phyloP scores from a whole-genome alignment of 2,329 filamentous ascomycete species.

The Aspergillus ruber region DNA sequence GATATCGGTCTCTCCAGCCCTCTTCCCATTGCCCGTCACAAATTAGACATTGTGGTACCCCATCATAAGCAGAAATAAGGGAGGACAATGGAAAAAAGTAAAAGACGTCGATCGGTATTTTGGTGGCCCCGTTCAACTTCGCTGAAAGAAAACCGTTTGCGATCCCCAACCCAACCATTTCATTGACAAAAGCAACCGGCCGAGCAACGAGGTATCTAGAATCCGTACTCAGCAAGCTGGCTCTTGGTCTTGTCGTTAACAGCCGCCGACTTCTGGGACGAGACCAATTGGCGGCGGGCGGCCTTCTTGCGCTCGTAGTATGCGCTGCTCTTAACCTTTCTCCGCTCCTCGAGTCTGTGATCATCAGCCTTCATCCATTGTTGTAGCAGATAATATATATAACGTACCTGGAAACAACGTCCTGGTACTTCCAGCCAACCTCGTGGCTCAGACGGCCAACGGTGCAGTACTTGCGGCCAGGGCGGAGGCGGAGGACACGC shows the following conservation, averaged over 20 bases:
- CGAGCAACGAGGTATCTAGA: constrained; percentile 56
- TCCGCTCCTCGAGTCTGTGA: constrained; percentile 90
- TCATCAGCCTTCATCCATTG: constrained; percentile 15
- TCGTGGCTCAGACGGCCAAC: constrained; percentile 96
- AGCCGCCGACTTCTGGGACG: constrained; percentile 87
- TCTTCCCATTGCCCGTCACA: constrained; percentile 29
- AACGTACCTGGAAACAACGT: constrained; percentile 92
- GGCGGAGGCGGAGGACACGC: constrained; percentile 92
- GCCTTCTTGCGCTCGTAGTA: constrained; percentile 99
- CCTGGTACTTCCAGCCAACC: constrained; percentile 99
- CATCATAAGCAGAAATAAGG: constrained; percentile 23
- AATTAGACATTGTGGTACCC: constrained; percentile 27
- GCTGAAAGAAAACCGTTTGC: constrained; percentile 34
- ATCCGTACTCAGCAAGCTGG: constrained; percentile 84
- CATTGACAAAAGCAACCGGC: constrained; percentile 37
- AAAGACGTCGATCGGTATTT: constrained; percentile 32
- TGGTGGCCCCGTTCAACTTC: constrained; percentile 30
- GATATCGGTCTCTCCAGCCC: constrained; percentile 24
- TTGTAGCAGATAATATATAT: constrained; percentile 1
- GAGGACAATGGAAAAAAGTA: constrained; percentile 24
- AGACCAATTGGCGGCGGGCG: constrained; percentile 77
- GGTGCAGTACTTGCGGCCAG: constrained; percentile 99
- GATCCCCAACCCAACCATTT: constrained; percentile 32
- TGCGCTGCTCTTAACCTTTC: constrained; percentile 97
- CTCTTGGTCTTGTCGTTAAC: constrained; percentile 80